Conservation (phyloP, 2,329 filamentous ascomycete genomes). For the Curvularia sp. region DNA sequence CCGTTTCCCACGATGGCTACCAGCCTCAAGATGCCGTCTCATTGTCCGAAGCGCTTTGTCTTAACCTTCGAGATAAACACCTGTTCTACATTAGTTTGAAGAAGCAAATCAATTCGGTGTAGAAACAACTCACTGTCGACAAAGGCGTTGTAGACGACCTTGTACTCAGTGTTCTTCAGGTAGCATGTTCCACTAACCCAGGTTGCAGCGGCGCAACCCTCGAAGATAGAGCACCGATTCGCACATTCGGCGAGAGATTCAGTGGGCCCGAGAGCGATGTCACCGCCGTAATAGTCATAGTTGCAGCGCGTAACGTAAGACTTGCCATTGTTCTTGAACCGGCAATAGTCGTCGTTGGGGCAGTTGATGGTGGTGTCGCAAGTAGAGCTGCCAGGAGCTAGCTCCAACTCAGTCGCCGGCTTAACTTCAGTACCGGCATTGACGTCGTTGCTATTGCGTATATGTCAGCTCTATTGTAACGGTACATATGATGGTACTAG, state of each 20-base stretch:
- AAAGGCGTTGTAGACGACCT: conserved; percentile 7
- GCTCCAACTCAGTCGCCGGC: conserved; percentile 1
- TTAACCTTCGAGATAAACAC: conserved; percentile 6
- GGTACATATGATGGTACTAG: neutral
- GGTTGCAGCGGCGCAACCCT: conserved; percentile 14
- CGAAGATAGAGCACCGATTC: conserved; percentile 4
- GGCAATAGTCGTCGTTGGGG: conserved; percentile 15
- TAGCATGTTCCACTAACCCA: conserved; percentile 13
- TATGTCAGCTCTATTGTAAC: neutral
- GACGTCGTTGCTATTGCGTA: neutral
- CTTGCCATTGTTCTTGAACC: conserved; percentile 7
- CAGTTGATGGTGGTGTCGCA: conserved; percentile 12
- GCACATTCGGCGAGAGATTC: conserved; percentile 7
- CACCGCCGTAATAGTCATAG: conserved; percentile 21
- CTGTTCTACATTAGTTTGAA: neutral
- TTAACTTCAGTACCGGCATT: conserved; percentile 10
- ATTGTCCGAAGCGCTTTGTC: neutral
- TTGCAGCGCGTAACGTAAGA: conserved; percentile 14
- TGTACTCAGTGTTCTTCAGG: conserved; percentile 12
- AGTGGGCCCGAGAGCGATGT: conserved; percentile 4
- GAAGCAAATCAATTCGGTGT: neutral
- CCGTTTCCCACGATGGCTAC: neutral
- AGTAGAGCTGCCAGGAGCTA: conserved; percentile 6
- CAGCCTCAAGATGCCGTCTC: no score
- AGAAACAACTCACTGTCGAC: conserved; percentile 12